phyloP scores from a whole-genome alignment of 805 yeast species.

The Myxozyma melibiosi region DNA sequence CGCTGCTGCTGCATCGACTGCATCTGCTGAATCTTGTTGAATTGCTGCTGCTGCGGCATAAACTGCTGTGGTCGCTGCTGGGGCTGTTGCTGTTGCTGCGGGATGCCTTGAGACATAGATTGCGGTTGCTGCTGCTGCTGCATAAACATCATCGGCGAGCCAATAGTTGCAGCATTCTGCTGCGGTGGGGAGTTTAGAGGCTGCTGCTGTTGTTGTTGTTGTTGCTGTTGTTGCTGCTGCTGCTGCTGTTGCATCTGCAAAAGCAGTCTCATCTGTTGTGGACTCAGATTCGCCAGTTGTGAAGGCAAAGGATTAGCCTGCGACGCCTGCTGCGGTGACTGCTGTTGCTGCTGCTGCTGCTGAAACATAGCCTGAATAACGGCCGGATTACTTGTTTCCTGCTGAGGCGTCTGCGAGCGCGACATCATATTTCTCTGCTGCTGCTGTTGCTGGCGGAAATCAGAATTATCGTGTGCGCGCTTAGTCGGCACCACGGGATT shows the following conservation, averaged over 20 bases:
- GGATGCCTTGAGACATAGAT: constrained; percentile 18
- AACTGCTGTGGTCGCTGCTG: constrained; percentile 3
- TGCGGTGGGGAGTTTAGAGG: background rate
- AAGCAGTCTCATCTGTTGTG: constrained; percentile 4
- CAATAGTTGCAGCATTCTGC: background rate
- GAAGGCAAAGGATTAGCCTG: constrained; percentile 11
- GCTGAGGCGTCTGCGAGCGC: constrained; percentile 21
- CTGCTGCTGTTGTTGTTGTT: constrained; percentile 3
- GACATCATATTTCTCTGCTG: constrained; percentile 5
- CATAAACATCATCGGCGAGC: background rate
- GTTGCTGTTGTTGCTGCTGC: constrained; percentile 21
- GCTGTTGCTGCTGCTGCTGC: constrained; percentile 3
- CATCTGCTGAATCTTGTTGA: constrained; percentile 6
- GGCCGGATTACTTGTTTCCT: constrained; percentile 4
- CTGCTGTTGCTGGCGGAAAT: constrained; percentile 16
- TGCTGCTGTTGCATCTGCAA: constrained; percentile 15
- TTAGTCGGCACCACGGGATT: constrained; percentile 21
- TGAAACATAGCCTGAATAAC: constrained; percentile 7
- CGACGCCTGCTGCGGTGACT: background rate
- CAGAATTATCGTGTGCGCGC: constrained; percentile 13
- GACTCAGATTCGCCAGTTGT: constrained; percentile 1
- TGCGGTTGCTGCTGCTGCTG: constrained; percentile 9
- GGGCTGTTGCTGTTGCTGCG: constrained; percentile 22
- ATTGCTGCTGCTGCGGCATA: constrained; percentile 10
- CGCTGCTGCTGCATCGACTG: constrained; percentile 13